These are phyloP conservation scores for Hypericum androsaemum DNA, from an alignment of 345 rosid species.

Conservation along the genomic window DNA sequence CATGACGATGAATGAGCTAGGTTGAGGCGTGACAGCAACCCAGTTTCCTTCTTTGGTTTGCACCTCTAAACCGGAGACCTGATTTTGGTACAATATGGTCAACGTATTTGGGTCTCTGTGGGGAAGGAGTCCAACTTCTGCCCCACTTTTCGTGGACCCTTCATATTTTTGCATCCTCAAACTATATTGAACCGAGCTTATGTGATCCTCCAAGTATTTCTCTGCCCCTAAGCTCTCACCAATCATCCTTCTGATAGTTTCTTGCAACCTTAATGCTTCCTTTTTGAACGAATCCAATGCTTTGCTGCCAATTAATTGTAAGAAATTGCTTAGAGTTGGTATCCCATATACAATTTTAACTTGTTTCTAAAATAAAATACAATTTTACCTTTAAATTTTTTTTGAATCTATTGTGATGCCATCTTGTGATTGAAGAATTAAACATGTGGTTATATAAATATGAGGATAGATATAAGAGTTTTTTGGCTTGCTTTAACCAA, in stretches of 20 bases:
- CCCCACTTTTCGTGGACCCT: not conserved
- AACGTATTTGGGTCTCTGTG: not conserved
- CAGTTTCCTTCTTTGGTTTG: not conserved
- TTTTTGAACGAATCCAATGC: not conserved
- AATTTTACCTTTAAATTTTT: too few species aligned
- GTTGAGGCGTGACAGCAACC: not conserved
- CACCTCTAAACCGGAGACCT: not conserved
- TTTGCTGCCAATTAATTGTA: not conserved
- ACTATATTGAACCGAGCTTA: not conserved
- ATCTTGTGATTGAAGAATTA: too few species aligned
- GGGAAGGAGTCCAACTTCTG: not conserved
- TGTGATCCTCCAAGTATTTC: not conserved
- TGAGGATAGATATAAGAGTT: too few species aligned
- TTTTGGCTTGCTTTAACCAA: too few species aligned
- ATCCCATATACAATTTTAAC: too few species aligned
- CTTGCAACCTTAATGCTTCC: not conserved
- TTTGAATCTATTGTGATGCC: too few species aligned
- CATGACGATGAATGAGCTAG: not conserved
- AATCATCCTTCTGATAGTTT: not conserved
- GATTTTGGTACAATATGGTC: not conserved
- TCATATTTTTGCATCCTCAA: not conserved
- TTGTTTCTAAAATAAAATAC: too few species aligned
- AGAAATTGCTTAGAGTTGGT: too few species aligned
- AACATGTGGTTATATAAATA: too few species aligned
- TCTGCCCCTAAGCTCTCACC: not conserved